Base-by-base conservation (phyloP, 1,284 basidiomycete genomes). In the Melampsora abietis-canadensis region DNA sequence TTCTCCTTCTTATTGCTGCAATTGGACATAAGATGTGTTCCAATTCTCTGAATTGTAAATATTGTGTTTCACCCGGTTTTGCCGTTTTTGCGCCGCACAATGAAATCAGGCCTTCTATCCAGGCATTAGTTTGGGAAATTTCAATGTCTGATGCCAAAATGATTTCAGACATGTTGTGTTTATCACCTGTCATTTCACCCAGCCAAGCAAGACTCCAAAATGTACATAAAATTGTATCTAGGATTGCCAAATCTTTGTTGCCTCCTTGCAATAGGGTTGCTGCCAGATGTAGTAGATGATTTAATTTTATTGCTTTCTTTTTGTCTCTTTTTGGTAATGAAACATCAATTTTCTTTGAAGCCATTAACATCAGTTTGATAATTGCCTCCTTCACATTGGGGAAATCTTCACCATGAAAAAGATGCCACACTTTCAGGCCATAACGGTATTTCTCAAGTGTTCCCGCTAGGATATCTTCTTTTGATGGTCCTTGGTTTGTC, bases 181-280 rank as follows among this genome's bases (percentile, higher is more conserved):
- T 46, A 14, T 21, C n/a, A n/a, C 19, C 19, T 14, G 63, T 65
- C 15, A 65, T 27, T 34, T 65, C 44, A 15, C 15, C 31, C 6
- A 65, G 8, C 4, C 63, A 4, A 15, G 63, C 63, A 19, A 65
- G 8, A 15, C 63, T 37, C 63, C 63, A 65, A n/a, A 65, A 65
- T 37, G 63, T 37, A 51, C 15, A 19, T 17, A 17, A 51, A 4
- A 51, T 51, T 14, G 34, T 51, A 51, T 51, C 48, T 19, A 51
- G 14, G 2, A 51, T 51, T 4, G 48, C 48, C 3, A 51, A 12
- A 4, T 51, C 48, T 51, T 51, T 51, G 4, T 17, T 12, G 4
- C 17, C 21, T 51, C 21, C 21, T 4, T 51, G 17, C 3, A 51
- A 3, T 51, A 51, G 14, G 4, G 4, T 21, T 51, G 48, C 2